Base-by-base conservation (phyloP, 768 basidiomycete genomes). In the Serendipita sp. region DNA sequence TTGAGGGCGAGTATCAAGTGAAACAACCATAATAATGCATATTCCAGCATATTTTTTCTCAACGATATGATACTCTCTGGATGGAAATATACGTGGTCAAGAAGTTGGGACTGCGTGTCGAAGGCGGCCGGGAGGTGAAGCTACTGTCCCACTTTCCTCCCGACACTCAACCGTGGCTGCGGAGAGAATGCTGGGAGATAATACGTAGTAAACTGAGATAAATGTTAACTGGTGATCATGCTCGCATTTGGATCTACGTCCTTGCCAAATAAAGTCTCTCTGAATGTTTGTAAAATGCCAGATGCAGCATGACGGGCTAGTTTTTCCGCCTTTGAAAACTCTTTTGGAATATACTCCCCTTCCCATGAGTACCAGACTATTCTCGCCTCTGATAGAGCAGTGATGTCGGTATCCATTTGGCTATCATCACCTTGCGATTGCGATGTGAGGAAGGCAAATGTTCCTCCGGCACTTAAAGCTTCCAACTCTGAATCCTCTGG, bases 381-480 rank as follows among this genome's bases (percentile, higher is more conserved):
- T 31, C 33, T 29, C 13, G 27, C 55, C 27, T 16, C 31, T 10
- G 55, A 36, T 8, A 60, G 31, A 1, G 23, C 2, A 29, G 1
- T n/a, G 6, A n/a, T 8, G 3, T 60, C 55, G 11, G 55, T n/a
- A 10, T 52, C 48, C 18, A 18, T 52, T 52, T 52, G 48, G 16
- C 16, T 31, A n/a, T 18, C 31, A 6, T 18, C 18, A 36, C 23
- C 27, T 8, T 31, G 16, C 16, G 55, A 10, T 31, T 29, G 27
- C 16, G 23, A n/a, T 4, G 55, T 27, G 63, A 86, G 68, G 72
- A 88, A 91, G 0, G 85, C 87, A 68, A 90, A 89, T 67, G 83
- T 83, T 0, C 87, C 87, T 3, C 76, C 73, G 3, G 75, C 80
- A 1, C 69, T 73, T 0, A 81, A 68, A 0, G 64, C 62, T 0